Conservation (phyloP, 1,284 basidiomycete species). For the Coniferiporia sulphurascens region DNA sequence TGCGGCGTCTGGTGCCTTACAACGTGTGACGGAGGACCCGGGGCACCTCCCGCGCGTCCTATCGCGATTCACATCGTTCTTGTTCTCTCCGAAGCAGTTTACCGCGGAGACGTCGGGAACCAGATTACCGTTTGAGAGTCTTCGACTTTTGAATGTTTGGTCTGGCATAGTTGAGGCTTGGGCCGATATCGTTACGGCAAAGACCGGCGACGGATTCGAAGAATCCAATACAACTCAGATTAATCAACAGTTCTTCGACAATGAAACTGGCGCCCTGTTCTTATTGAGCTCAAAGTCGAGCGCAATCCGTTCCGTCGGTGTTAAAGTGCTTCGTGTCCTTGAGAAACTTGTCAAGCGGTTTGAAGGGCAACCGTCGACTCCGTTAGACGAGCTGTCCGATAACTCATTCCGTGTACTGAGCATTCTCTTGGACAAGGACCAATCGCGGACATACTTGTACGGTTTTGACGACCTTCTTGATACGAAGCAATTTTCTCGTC, state of each 20-base stretch:
- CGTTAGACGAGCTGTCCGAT: conserved; percentile 24
- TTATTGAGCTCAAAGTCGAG: conserved; percentile 64
- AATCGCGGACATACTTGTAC: conserved; percentile 44
- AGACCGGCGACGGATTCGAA: conserved; percentile 36
- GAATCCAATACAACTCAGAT: conserved; percentile 37
- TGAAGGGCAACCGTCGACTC: conserved; percentile 29
- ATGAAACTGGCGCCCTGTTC: conserved; percentile 76
- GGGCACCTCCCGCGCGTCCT: conserved; percentile 59
- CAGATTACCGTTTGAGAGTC: conserved; percentile 60
- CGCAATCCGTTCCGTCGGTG: conserved; percentile 49
- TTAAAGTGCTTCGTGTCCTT: conserved; percentile 56
- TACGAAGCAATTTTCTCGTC: conserved; percentile 47
- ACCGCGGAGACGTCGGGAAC: conserved; percentile 58
- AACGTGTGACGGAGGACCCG: conserved; percentile 67
- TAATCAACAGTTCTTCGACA: conserved; percentile 45
- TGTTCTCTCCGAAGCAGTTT: conserved; percentile 72
- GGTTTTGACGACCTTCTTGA: conserved; percentile 66
- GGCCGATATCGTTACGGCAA: conserved; percentile 43
- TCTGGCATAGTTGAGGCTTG: conserved; percentile 69
- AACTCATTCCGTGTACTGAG: conserved; percentile 41
- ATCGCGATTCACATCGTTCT: conserved; percentile 65
- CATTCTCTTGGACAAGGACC: conserved; percentile 43
- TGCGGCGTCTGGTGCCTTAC: conserved; percentile 65
- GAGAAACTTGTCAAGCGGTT: conserved; percentile 41
- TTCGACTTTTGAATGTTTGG: conserved; percentile 71